These are phyloP conservation scores for Neurospora sublineolata DNA, from an alignment of 495 filamentous ascomycete genomes.

Conservation along the genomic window DNA sequence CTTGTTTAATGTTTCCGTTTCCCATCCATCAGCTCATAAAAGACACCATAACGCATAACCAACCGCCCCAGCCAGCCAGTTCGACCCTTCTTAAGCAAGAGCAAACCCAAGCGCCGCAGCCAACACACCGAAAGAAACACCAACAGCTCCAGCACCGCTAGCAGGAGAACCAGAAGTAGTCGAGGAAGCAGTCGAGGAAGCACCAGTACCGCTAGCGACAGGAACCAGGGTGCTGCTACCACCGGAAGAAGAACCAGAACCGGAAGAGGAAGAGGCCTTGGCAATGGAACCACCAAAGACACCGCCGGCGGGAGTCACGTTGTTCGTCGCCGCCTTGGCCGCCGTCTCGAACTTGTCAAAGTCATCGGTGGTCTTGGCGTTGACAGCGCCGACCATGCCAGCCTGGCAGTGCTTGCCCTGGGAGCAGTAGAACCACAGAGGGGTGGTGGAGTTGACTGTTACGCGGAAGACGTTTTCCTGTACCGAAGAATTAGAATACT, in stretches of 20 bases:
- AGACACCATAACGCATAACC: not conserved
- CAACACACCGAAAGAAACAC: not conserved
- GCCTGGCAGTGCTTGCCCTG: constrained; percentile 23
- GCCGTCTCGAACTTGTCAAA: constrained; percentile 11
- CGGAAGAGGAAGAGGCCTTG: not conserved
- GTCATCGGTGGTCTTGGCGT: constrained; percentile 9
- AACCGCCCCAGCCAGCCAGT: too few species aligned
- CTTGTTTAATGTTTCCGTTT: not conserved
- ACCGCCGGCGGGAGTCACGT: constrained; percentile 2
- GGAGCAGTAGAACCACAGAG: constrained; percentile 45
- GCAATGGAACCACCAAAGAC: constrained; percentile 14
- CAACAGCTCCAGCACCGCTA: not conserved
- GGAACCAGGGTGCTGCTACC: not conserved
- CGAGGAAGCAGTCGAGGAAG: not conserved
- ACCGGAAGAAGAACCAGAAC: not conserved
- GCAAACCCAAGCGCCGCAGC: not conserved
- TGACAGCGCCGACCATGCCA: constrained; percentile 28
- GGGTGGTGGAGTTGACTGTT: constrained; percentile 39
- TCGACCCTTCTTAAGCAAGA: not conserved
- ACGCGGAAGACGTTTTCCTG: constrained; percentile 33
- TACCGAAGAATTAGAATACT: not conserved
- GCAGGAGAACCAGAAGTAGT: not conserved
- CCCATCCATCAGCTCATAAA: not conserved
- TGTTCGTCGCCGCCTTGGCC: constrained; percentile 10
- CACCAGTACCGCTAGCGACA: not conserved